Base-by-base conservation (phyloP, 768 basidiomycete genomes). In the Aureoboletus auriporus region DNA sequence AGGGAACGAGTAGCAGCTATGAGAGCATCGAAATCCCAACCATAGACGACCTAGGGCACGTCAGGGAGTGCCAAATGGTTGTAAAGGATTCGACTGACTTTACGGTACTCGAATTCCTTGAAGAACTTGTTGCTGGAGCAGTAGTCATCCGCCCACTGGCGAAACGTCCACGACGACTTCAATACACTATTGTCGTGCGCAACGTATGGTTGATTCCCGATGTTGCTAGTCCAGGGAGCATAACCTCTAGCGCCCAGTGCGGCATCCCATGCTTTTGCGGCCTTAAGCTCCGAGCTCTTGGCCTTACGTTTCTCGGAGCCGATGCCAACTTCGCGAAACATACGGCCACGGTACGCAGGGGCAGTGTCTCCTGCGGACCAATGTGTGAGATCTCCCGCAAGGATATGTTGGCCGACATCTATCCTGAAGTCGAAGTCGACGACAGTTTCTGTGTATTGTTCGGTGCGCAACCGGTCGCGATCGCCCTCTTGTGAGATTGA, bases 91-190 rank as follows among this genome's bases (percentile, higher is more conserved):
- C 10, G 36, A 50, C 62, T 13, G 50, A 84, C 84, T 71, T 89
- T 89, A 20, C 75, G 69, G 52, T 89, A 86, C 6, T 77, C 73
- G 60, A 93, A 89, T 66, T 91, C 89, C 63, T 91, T 92, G 52
- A 92, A 69, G 13, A 75, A 64, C 57, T 84, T 90, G 8, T 64
- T 71, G 57, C 84, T 86, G 23, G 76, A 73, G 49, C 88, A 90
- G 57, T 89, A 92, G 47, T 86, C 82, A 55, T 91, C 87, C 8
- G 88, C 88, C 90, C 90, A 93, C 50, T 84, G 75, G 29, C 86
- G 71, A 37, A 90, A 61, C 0, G 82, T 76, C 67, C 77, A 79
- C 13, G 80, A 80, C 3, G 82, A 83, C 47, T 69, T 73, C 38
- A 84, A 62, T 7, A 62, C 56, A 28, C 55, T 60, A 12, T 43